These are phyloP conservation scores for Mariannaea sp. DNA, from an alignment of 2,329 filamentous ascomycete species.

Conservation along the genomic window DNA sequence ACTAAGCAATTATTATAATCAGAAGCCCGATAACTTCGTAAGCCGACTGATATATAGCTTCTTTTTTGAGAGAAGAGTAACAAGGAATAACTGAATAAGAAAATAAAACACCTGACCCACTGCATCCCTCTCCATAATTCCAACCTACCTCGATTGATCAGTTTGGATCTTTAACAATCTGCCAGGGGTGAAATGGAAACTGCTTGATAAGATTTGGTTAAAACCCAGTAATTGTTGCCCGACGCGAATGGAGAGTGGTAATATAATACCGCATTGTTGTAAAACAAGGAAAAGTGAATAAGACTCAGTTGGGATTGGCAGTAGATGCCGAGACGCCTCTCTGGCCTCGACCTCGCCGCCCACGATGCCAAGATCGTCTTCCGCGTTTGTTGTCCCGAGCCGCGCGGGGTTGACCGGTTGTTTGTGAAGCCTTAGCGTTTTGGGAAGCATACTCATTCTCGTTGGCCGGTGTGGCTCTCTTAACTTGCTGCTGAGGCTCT, in stretches of 20 bases:
- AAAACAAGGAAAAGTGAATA: constrained; percentile 6
- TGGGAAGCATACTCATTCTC: constrained; percentile 23
- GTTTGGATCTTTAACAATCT: too few relatives aligned
- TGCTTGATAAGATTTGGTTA: not conserved
- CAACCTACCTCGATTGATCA: too few relatives aligned
- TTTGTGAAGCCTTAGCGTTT: not conserved
- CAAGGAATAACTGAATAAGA: too few relatives aligned
- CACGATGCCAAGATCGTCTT: constrained; percentile 34
- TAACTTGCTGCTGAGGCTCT: not conserved
- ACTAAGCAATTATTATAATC: too few relatives aligned
- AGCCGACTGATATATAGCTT: too few relatives aligned
- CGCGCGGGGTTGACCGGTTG: constrained; percentile 19
- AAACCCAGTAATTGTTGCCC: constrained; percentile 2
- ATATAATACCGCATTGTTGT: not conserved
- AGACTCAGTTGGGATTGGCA: constrained; percentile 16
- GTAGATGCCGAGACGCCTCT: constrained; percentile 13
- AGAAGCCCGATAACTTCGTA: too few relatives aligned
- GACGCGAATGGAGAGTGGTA: not conserved
- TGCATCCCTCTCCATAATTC: too few relatives aligned
- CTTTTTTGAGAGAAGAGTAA: too few relatives aligned
- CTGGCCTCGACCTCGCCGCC: constrained; percentile 34
- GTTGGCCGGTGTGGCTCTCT: not conserved
- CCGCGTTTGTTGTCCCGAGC: constrained; percentile 36
- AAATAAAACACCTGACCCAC: too few relatives aligned
- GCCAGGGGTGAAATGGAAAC: not conserved